These are phyloP conservation scores for Dispira simplex DNA, from an alignment of 192 early-diverging fungal species.

Conservation along the genomic window DNA sequence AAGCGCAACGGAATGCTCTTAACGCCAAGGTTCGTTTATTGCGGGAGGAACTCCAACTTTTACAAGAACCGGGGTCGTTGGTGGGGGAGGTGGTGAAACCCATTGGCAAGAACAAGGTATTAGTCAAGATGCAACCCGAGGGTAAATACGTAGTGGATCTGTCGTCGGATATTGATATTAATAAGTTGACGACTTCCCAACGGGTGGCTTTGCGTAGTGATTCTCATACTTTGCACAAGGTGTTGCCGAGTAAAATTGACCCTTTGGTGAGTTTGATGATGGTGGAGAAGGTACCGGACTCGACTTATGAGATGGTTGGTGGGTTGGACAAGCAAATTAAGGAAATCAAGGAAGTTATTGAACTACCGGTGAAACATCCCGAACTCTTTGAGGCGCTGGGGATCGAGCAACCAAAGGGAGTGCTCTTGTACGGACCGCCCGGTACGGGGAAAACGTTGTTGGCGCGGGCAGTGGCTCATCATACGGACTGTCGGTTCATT, in stretches of 20 bases:
- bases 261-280: conserved; percentile 99
- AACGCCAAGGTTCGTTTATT: conserved; percentile 95
- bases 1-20: conserved; percentile 95
- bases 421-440: conserved; percentile 80
- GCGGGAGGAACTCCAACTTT: conserved; percentile 87
- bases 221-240: conserved; percentile 85
- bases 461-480: conserved; percentile 83
- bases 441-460: conserved; percentile 81
- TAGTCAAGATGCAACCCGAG: conserved; percentile 86
- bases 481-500: conserved; percentile 84
- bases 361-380: conserved; percentile 98
- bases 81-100: conserved; percentile 97
- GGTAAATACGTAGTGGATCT: conserved; percentile 98
- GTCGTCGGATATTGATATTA: conserved; percentile 78
- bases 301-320: conserved; percentile 98
- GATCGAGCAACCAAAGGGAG: conserved; percentile 98
- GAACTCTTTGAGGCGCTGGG: conserved; percentile 96
- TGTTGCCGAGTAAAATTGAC: conserved; percentile 95
- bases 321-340: conserved; percentile 99
- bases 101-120: conserved; percentile 95
- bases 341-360: conserved; percentile 99
- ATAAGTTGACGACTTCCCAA: conserved; percentile 77
- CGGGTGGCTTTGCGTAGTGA: conserved; percentile 89
- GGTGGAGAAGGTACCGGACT: conserved; percentile 99
- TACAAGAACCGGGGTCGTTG: conserved; percentile 92